Evolutionary conservation across 768 basidiomycete genomes (phyloP), one percentile per base, ranked within the genome.

Genomic region (Megacollybia marginata): DNA sequence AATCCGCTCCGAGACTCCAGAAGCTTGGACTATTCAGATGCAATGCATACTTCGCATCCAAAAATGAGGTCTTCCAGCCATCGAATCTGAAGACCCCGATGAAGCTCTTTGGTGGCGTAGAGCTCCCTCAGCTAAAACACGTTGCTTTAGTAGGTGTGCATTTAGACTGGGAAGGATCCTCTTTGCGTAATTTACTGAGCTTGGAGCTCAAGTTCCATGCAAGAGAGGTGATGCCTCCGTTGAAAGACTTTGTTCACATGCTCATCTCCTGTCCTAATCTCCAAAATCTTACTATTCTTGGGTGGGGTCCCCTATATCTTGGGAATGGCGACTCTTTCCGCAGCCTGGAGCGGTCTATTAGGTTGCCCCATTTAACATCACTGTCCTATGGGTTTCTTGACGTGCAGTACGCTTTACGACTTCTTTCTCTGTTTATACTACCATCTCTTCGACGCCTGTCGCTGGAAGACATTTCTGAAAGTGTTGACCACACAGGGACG

Each of bases 151-250:
- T 73, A 2, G 82, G 82, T 1, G 80, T 81, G 15, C 82, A 83
- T 54, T 59, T 82, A 46, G 70, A 80, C 48, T 83, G 82, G 81
- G 42, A 62, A 2, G 55, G 48, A 10, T 69, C 70, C 7, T 56
- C 67, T 10, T 61, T 82, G 46, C 57, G 55, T 6, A 68, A 70
- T 50, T 71, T 83, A 13, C 64, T 65, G 16, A 66, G 63, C 23
- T 63, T 83, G 33, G 74, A 79, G 53, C 63, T 83, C 56, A 78
- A 71, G 53, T 83, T 78, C 54, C 78, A 80, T 15, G 72, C 82
- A 1, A 65, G 57, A 35, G 75, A 80, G 36, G 77, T 83, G n/a
- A 72, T 74, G 65, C 82, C 82, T 1, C 70, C 69, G 5, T 55
- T 78, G 44, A 53, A 60, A 0, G 69, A 79, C 47, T 82, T 83